These are phyloP conservation scores for Trichosporon coremiiforme DNA, from an alignment of 1,284 basidiomycete species.

Conservation along the genomic window DNA sequence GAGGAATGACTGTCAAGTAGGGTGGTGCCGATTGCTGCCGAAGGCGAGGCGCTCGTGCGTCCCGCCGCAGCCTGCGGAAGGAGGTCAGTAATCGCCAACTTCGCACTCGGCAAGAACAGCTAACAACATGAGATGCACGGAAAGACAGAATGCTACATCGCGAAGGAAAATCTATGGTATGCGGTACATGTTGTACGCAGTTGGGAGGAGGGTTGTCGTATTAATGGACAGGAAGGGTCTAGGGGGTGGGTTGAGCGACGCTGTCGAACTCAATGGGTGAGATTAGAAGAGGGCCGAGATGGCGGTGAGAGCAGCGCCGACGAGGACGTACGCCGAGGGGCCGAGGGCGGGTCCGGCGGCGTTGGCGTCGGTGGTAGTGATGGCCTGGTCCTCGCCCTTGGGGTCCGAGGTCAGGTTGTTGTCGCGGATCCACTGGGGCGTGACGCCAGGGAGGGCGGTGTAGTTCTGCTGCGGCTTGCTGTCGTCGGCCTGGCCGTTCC, in stretches of 20 bases:
- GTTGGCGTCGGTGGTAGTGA: constrained; percentile 1
- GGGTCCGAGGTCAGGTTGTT: constrained; percentile 30
- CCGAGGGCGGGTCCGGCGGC: background rate
- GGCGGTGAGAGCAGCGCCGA: constrained; percentile 2
- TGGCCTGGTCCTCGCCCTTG: constrained; percentile 21
- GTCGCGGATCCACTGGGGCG: constrained; percentile 38
- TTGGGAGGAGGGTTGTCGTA: background rate
- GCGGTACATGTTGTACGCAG: constrained; percentile 5
- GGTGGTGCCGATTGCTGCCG: too few relatives aligned
- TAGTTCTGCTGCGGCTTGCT: constrained; percentile 29
- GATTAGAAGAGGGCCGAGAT: constrained; percentile 12
- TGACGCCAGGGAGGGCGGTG: constrained; percentile 35
- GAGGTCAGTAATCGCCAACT: too few relatives aligned
- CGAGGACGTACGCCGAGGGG: background rate
- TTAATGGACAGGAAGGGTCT: background rate
- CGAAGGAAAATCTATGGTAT: constrained; percentile 1
- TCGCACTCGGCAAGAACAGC: too few relatives aligned
- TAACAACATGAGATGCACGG: background rate
- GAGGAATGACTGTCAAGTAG: too few relatives aligned
- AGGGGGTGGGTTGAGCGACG: background rate
- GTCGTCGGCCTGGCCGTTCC: constrained; percentile 48
- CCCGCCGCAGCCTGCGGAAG: too few relatives aligned
- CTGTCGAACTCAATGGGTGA: background rate
- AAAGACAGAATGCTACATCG: constrained; percentile 3
- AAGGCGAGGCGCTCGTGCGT: too few relatives aligned